Conservation (phyloP, 164 flowering plant species). For the Umbellularia californica region DNA sequence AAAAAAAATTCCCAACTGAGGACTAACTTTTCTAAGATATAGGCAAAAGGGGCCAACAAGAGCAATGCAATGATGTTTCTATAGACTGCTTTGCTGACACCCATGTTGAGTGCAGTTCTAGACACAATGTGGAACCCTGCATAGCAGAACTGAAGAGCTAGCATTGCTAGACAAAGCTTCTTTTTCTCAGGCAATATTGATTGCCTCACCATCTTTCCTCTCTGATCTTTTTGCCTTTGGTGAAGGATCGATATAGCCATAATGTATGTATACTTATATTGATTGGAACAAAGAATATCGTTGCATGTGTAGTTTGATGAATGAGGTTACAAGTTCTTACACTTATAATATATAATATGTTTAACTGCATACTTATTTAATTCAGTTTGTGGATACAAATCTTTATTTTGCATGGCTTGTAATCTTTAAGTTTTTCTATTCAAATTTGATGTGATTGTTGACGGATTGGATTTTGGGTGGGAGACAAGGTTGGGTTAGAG, state of each 20-base stretch:
- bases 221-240: constrained; percentile 4
- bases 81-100: constrained; percentile 74
- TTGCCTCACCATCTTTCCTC: constrained; percentile 17
- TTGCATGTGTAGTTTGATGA: constrained; percentile 5
- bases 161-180: constrained; percentile 52
- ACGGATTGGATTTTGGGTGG: constrained; percentile 33
- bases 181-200: constrained; percentile 38
- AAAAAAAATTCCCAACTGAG: not conserved
- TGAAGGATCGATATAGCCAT: not conserved
- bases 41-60: constrained; percentile 59
- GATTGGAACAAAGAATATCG: not conserved
- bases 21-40: constrained; percentile 66
- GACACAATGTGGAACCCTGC: constrained; percentile 84
- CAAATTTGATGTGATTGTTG: constrained; percentile 7
- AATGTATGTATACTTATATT: constrained; percentile 4
- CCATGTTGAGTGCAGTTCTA: constrained; percentile 76
- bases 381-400: not conserved
- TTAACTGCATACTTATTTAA: not conserved
- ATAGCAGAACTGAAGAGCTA: constrained; percentile 56
- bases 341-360: too few relatives aligned
- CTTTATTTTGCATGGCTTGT: not conserved
- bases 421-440: not conserved
- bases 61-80: constrained; percentile 66
- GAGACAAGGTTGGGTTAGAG: constrained; percentile 34
- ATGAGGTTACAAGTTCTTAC: constrained; percentile 3